phyloP scores from a whole-genome alignment of 106 monocot species.

The Narthecium ossifragum region DNA sequence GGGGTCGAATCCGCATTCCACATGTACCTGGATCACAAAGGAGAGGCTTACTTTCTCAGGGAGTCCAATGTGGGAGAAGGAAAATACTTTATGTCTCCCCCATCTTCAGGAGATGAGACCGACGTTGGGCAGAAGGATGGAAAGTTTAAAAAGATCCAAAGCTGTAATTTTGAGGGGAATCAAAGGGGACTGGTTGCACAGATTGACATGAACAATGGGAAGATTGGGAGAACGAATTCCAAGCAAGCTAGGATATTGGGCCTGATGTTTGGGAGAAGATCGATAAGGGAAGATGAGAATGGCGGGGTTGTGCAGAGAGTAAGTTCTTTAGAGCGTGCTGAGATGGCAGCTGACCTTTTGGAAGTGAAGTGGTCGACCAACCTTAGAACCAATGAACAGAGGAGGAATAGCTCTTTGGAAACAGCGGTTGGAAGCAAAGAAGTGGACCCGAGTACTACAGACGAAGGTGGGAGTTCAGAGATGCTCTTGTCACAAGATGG shows the following conservation, averaged over 20 bases:
- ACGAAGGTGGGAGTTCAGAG: neutral
- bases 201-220: constrained; percentile 32
- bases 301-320: constrained; percentile 24
- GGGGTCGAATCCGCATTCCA: constrained; percentile 61
- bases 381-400: constrained; percentile 14
- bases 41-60: constrained; percentile 69
- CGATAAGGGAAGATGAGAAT: constrained; percentile 26
- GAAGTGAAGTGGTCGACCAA: constrained; percentile 78
- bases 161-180: constrained; percentile 19
- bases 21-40: constrained; percentile 80
- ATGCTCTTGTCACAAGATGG: neutral
- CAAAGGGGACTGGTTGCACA: constrained; percentile 7
- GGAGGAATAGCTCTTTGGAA: neutral
- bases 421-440: constrained; percentile 3
- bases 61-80: constrained; percentile 22
- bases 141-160: constrained; percentile 12
- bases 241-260: constrained; percentile 31
- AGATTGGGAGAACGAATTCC: constrained; percentile 32
- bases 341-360: constrained; percentile 70
- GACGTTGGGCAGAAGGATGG: constrained; percentile 15
- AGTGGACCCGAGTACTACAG: constrained; percentile 2
- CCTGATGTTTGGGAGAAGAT: constrained; percentile 55
- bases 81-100: constrained; percentile 30
- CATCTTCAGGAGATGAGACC: constrained; percentile 54
- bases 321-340: constrained; percentile 69